Evolutionary conservation across 2,329 filamentous ascomycete species (phyloP).

Genomic region (Clarireedia sp.): DNA sequence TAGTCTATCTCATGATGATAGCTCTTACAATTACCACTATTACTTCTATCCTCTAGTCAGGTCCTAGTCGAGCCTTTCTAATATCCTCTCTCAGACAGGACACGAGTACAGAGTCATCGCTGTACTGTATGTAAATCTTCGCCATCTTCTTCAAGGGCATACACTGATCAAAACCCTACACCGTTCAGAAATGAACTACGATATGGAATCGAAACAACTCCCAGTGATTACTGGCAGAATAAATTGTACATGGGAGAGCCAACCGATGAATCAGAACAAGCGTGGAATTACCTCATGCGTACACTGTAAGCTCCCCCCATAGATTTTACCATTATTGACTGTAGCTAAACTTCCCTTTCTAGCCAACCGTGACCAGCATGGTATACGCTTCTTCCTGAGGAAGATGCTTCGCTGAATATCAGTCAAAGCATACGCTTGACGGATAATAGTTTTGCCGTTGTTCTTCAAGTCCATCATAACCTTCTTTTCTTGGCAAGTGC

Average conservation of each 20-base stretch:
- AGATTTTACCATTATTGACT: too few relatives aligned
- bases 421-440: constrained; percentile 1
- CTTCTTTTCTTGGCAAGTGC: constrained; percentile 1
- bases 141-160: neutral
- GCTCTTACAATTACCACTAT: too few relatives aligned
- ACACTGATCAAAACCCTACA: neutral
- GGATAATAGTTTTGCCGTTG: neutral
- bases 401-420: neutral
- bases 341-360: neutral
- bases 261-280: constrained; percentile 1
- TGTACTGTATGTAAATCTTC: neutral
- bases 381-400: neutral
- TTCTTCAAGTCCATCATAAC: constrained; percentile 4
- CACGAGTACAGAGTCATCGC: neutral
- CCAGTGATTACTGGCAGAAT: constrained; percentile 1
- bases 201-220: neutral
- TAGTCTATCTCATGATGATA: too few relatives aligned
- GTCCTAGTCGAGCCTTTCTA: neutral
- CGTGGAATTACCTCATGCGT: constrained; percentile 4
- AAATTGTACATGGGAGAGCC: constrained; percentile 3
- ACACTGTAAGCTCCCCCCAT: neutral
- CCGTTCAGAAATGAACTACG: neutral
- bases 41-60: neutral
- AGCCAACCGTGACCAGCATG: constrained; percentile 1
- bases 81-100: neutral